phyloP scores from a whole-genome alignment of 176 grass and related monocot species.

The Areca catechu region DNA sequence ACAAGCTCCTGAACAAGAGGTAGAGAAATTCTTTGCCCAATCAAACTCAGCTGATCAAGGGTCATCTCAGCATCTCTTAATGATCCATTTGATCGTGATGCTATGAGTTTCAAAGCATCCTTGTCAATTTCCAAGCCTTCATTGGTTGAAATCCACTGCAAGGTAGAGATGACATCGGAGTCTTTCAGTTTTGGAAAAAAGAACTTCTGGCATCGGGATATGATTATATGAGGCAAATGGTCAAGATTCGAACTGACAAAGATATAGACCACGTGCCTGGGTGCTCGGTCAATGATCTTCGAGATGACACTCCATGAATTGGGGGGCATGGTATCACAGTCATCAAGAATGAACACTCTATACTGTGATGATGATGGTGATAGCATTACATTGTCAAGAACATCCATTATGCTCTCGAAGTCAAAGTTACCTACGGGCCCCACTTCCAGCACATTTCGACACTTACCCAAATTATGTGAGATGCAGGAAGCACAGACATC shows the following conservation, averaged over 20 bases:
- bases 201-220: slow-evolving; percentile 90
- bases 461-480: slow-evolving; percentile 38
- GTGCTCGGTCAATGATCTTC: slow-evolving; percentile 49
- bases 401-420: slow-evolving; percentile 28
- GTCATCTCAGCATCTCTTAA: slow-evolving; percentile 94
- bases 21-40: slow-evolving; percentile 80
- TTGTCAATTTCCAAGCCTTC: slow-evolving; percentile 85
- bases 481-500: slow-evolving; percentile 57
- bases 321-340: slow-evolving; percentile 51
- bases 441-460: slow-evolving; percentile 11
- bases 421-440: slow-evolving; percentile 9
- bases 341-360: slow-evolving; percentile 80
- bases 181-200: slow-evolving; percentile 91
- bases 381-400: slow-evolving; percentile 51
- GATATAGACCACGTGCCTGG: slow-evolving; percentile 56
- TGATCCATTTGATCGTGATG: slow-evolving; percentile 82
- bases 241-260: slow-evolving; percentile 63
- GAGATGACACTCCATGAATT: slow-evolving; percentile 71
- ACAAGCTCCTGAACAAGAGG: slow-evolving; percentile 93
- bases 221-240: slow-evolving; percentile 61
- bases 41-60: slow-evolving; percentile 86
- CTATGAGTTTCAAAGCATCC: slow-evolving; percentile 86
- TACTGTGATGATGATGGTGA: slow-evolving; percentile 29
- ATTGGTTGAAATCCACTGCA: slow-evolving; percentile 85
- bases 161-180: slow-evolving; percentile 60